These are phyloP conservation scores for Wickerhamiella occidentalis DNA, from an alignment of 805 yeast genomes.

Conservation along the genomic window DNA sequence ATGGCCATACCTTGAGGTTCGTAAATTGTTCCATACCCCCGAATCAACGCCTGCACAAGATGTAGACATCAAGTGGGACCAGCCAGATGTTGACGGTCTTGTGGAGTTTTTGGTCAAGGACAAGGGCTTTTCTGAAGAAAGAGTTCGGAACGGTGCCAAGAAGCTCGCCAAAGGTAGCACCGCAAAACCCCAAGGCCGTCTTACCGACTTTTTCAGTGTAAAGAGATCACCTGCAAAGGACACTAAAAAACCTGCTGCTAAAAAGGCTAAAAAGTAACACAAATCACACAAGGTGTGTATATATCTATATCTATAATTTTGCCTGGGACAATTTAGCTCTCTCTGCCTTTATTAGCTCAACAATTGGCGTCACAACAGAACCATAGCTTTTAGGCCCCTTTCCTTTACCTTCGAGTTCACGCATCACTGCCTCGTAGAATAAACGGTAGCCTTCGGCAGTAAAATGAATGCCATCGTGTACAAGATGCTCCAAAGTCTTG, in stretches of 20 bases:
- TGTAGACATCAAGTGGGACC: slow-evolving; percentile 68
- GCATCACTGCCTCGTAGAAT: slow-evolving; percentile 24
- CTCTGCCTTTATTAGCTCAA: not conserved
- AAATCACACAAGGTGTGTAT: too few species aligned
- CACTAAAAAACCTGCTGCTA: slow-evolving; percentile 7
- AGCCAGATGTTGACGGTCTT: slow-evolving; percentile 77
- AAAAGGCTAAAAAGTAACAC: slow-evolving; percentile 7
- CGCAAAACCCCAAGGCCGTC: slow-evolving; percentile 77
- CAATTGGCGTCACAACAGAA: not conserved
- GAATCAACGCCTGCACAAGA: slow-evolving; percentile 57
- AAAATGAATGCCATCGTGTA: slow-evolving; percentile 51
- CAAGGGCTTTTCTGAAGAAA: slow-evolving; percentile 86
- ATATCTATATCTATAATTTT: not conserved
- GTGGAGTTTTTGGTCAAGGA: slow-evolving; percentile 71
- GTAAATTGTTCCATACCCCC: slow-evolving; percentile 71
- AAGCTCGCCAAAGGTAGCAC: slow-evolving; percentile 74
- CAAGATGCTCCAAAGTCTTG: slow-evolving; percentile 20
- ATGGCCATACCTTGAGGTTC: slow-evolving; percentile 86
- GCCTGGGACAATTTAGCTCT: too few species aligned
- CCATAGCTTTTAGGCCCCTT: not conserved
- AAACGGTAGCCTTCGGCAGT: slow-evolving; percentile 42
- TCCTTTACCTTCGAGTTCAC: not conserved
- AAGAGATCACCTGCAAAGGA: slow-evolving; percentile 10
- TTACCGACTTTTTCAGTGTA: slow-evolving; percentile 83
- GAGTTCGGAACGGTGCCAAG: slow-evolving; percentile 77